These are phyloP conservation scores for Athelia sp. DNA, from an alignment of 1,284 basidiomycete species.

Conservation along the genomic window DNA sequence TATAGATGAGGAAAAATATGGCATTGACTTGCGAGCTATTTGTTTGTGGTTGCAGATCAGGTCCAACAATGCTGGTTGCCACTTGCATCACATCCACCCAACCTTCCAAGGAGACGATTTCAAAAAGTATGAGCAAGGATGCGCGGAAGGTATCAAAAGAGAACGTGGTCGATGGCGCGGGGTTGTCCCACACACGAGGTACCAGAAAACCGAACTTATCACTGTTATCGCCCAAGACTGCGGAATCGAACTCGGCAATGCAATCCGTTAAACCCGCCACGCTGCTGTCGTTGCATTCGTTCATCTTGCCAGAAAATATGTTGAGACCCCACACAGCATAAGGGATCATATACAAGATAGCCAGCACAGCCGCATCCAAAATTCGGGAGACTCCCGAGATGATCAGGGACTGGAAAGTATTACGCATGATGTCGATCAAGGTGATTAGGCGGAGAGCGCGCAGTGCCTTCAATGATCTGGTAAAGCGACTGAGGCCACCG, in stretches of 20 bases:
- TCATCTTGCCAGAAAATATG: slow-evolving; percentile 86
- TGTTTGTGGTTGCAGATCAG: slow-evolving; percentile 61
- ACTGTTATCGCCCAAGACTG: slow-evolving; percentile 44
- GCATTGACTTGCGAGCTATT: slow-evolving; percentile 80
- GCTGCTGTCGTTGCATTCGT: slow-evolving; percentile 76
- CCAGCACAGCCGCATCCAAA: slow-evolving; percentile 88
- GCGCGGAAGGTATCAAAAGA: slow-evolving; percentile 89
- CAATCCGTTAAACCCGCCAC: slow-evolving; percentile 60
- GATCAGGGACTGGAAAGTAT: slow-evolving; percentile 89
- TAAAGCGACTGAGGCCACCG: slow-evolving; percentile 78
- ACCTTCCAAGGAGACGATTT: slow-evolving; percentile 94
- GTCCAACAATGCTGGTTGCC: slow-evolving; percentile 77
- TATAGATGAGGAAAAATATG: slow-evolving; percentile 92
- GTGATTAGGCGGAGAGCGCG: slow-evolving; percentile 90
- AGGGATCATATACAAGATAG: slow-evolving; percentile 93
- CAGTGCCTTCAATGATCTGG: slow-evolving; percentile 85
- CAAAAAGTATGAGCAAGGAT: slow-evolving; percentile 90
- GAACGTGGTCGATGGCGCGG: slow-evolving; percentile 79
- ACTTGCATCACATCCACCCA: slow-evolving; percentile 92
- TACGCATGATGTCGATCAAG: slow-evolving; percentile 80
- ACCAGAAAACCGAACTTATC: slow-evolving; percentile 63
- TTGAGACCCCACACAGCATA: slow-evolving; percentile 98
- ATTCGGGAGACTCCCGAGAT: slow-evolving; percentile 87
- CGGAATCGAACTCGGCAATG: slow-evolving; percentile 70
- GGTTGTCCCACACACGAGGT: slow-evolving; percentile 89